Conservation (phyloP, 2,329 filamentous ascomycete genomes). For the Botrytis medusae region DNA sequence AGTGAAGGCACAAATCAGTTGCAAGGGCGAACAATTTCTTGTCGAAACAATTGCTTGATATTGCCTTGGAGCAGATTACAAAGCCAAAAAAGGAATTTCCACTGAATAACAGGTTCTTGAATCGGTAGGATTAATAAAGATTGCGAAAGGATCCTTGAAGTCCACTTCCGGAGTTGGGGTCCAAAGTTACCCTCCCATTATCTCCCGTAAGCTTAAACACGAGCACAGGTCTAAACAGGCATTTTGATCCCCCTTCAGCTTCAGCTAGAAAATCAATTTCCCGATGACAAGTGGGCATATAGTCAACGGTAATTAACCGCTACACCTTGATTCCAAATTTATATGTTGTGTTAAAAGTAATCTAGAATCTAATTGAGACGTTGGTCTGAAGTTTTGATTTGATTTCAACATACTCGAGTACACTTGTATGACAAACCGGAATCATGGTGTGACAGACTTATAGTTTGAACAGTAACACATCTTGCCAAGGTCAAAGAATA, state of each 20-base stretch:
- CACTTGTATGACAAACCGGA: neutral
- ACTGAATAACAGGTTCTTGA: neutral
- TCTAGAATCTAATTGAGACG: neutral
- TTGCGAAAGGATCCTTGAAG: neutral
- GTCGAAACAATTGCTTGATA: neutral
- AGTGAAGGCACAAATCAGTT: neutral
- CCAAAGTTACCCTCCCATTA: neutral
- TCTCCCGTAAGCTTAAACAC: conserved; percentile 19
- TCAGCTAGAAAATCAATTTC: conserved; percentile 6
- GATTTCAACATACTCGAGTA: neutral
- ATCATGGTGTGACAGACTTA: neutral
- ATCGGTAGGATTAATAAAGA: conserved; percentile 9
- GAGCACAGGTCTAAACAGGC: neutral
- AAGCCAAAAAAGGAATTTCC: neutral
- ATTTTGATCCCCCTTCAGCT: neutral
- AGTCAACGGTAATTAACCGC: neutral
- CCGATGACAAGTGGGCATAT: neutral
- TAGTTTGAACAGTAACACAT: neutral
- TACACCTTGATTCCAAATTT: neutral
- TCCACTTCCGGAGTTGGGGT: conserved; percentile 16
- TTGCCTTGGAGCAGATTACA: neutral
- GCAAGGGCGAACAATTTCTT: neutral
- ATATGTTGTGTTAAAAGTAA: neutral
- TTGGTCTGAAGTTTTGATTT: neutral
- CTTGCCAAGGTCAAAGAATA: neutral